phyloP scores from a whole-genome alignment of 2,329 filamentous ascomycete species.

The Nothophoma quercina region DNA sequence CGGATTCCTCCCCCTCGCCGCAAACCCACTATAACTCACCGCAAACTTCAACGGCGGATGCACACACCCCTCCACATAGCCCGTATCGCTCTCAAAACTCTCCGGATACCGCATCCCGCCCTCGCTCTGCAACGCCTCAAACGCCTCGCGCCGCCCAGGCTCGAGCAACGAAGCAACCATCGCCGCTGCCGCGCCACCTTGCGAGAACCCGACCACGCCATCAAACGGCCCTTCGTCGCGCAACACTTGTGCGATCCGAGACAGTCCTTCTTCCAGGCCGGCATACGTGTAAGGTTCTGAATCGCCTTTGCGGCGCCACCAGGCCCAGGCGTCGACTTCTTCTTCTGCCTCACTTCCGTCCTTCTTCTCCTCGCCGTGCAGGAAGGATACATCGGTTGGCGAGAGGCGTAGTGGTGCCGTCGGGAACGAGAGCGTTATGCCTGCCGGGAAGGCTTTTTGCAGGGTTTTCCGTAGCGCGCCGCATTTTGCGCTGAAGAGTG shows the following conservation, averaged over 20 bases:
- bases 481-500: slow-evolving; percentile 86
- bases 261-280: slow-evolving; percentile 73
- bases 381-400: slow-evolving; percentile 62
- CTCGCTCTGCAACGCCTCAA: slow-evolving; percentile 50
- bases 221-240: slow-evolving; percentile 46
- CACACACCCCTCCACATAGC: slow-evolving; percentile 27
- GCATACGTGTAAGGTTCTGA: slow-evolving; percentile 66
- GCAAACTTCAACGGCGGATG: slow-evolving; percentile 73
- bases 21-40: slow-evolving; percentile 80
- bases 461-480: slow-evolving; percentile 85
- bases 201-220: slow-evolving; percentile 48
- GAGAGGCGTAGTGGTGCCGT: slow-evolving; percentile 55
- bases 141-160: slow-evolving; percentile 55
- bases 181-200: slow-evolving; percentile 65
- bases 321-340: slow-evolving; percentile 76
- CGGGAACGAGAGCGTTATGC: slow-evolving; percentile 57
- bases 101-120: slow-evolving; percentile 62
- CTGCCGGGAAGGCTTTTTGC: slow-evolving; percentile 71
- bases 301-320: slow-evolving; percentile 74
- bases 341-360: slow-evolving; percentile 54
- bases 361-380: slow-evolving; percentile 42
- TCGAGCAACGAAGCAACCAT: slow-evolving; percentile 79
- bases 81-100: slow-evolving; percentile 52
- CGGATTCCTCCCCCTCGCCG: slow-evolving; percentile 63
- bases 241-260: slow-evolving; percentile 60